phyloP scores from a whole-genome alignment of 2,329 filamentous ascomycete genomes.

The Colletotrichum gloeosporioides region DNA sequence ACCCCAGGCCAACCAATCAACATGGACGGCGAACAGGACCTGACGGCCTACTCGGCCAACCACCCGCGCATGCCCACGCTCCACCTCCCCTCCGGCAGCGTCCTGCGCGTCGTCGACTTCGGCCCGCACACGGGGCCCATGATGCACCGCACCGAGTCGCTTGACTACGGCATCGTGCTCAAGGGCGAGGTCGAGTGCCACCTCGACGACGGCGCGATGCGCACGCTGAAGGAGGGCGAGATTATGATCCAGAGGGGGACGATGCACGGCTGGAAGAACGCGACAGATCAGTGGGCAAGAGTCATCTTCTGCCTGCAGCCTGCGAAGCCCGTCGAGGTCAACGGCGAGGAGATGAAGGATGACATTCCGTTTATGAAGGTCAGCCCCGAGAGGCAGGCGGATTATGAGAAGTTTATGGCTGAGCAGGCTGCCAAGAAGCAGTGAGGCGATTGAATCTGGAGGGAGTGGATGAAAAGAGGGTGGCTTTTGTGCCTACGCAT shows the following conservation, averaged over 20 bases:
- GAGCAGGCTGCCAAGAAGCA: slow-evolving; percentile 1
- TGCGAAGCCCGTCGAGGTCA: slow-evolving; percentile 38
- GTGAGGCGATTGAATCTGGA: neutral
- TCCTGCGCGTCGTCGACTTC: slow-evolving; percentile 23
- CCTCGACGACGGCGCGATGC: slow-evolving; percentile 46
- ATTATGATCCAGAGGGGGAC: slow-evolving; percentile 51
- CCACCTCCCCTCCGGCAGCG: slow-evolving; percentile 14
- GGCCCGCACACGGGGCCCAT: slow-evolving; percentile 16
- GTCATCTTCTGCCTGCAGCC: slow-evolving; percentile 31
- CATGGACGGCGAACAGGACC: slow-evolving; percentile 16
- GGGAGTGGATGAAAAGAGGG: neutral
- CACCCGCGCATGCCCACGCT: slow-evolving; percentile 19
- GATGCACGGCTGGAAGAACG: slow-evolving; percentile 37
- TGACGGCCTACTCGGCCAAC: slow-evolving; percentile 12
- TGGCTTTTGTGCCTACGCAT: neutral
- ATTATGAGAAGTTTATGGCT: slow-evolving; percentile 13
- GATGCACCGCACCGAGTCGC: slow-evolving; percentile 50
- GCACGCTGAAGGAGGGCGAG: slow-evolving; percentile 45
- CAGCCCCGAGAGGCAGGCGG: slow-evolving; percentile 13
- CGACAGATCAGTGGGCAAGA: slow-evolving; percentile 18
- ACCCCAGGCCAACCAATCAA: slow-evolving; percentile 18
- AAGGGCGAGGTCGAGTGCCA: slow-evolving; percentile 50
- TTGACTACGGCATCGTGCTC: slow-evolving; percentile 53
- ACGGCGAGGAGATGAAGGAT: slow-evolving; percentile 14
- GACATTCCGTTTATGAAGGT: slow-evolving; percentile 15